Conservation (phyloP, 1,284 basidiomycete species). For the Pascua guehoae region DNA sequence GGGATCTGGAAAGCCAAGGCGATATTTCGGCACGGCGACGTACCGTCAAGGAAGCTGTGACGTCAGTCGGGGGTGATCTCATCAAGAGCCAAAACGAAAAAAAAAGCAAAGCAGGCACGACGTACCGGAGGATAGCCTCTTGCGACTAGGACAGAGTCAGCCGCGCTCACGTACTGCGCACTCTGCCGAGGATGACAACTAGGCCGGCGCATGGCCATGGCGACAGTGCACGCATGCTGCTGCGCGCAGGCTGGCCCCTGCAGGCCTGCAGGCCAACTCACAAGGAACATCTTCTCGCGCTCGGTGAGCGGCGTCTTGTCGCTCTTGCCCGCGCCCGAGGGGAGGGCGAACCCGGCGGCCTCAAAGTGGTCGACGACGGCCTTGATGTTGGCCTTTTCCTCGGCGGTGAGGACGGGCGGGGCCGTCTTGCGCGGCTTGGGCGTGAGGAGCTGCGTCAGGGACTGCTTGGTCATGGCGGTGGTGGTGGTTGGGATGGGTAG, state of each 20-base stretch:
- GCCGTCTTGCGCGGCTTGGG: not conserved
- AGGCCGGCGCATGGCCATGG: not conserved
- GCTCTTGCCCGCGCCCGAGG: constrained; percentile 12
- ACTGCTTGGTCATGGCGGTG: no score
- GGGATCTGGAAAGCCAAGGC: not conserved
- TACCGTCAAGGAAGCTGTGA: not conserved
- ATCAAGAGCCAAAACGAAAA: no score
- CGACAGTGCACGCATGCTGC: no score
- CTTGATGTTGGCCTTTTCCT: not conserved
- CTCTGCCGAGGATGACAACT: no score
- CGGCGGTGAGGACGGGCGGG: not conserved
- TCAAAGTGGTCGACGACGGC: constrained; percentile 26
- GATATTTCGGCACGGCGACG: not conserved
- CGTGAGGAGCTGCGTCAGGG: no score
- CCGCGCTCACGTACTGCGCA: no score
- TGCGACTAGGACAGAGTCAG: no score
- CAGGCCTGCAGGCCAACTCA: constrained; percentile 16
- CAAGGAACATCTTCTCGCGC: constrained; percentile 42
- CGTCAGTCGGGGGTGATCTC: not conserved
- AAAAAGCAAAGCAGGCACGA: no score
- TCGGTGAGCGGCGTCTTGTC: constrained; percentile 23
- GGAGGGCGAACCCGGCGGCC: constrained; percentile 17
- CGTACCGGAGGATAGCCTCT: no score
- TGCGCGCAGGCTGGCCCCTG: no score
- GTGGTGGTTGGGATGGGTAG: no score